These are phyloP conservation scores for Prunus mira DNA, from an alignment of 306 rosid genomes.

Conservation along the genomic window DNA sequence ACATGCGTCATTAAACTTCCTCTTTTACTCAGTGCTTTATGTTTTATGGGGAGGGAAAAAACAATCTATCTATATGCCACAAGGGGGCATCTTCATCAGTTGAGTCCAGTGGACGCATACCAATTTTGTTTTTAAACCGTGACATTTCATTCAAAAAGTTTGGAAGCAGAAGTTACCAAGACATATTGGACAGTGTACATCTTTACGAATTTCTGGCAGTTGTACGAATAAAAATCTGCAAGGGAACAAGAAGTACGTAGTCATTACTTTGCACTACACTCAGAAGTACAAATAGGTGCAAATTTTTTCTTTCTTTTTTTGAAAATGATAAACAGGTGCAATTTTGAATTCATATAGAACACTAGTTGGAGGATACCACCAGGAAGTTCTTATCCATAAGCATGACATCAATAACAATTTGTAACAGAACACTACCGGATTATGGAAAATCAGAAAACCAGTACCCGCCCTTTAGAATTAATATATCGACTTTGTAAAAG, in stretches of 20 bases:
- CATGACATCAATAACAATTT: background rate
- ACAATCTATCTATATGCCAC: background rate
- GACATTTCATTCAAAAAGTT: conserved; percentile 4
- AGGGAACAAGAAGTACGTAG: conserved; percentile 22
- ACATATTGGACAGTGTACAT: conserved; percentile 95
- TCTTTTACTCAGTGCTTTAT: too few species aligned
- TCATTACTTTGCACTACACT: conserved; percentile 10
- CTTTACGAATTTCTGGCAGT: conserved; percentile 69
- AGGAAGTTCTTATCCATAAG: too few species aligned
- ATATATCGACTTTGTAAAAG: background rate
- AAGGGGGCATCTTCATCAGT: conserved; percentile 1
- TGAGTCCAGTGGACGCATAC: background rate
- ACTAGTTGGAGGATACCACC: background rate
- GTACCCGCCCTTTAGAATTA: background rate
- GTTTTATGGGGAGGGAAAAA: background rate
- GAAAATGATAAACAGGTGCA: background rate
- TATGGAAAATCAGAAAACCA: background rate
- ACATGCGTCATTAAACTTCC: too few species aligned
- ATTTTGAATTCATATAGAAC: background rate
- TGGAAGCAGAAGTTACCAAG: conserved; percentile 60
- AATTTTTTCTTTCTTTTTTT: too few species aligned
- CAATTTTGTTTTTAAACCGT: background rate
- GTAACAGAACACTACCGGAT: background rate
- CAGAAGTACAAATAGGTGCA: background rate
- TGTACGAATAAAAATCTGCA: conserved; percentile 64